Evolutionary conservation across 75 land plant genomes (phyloP).

Genomic region (Sequoiadendron giganteum): DNA sequence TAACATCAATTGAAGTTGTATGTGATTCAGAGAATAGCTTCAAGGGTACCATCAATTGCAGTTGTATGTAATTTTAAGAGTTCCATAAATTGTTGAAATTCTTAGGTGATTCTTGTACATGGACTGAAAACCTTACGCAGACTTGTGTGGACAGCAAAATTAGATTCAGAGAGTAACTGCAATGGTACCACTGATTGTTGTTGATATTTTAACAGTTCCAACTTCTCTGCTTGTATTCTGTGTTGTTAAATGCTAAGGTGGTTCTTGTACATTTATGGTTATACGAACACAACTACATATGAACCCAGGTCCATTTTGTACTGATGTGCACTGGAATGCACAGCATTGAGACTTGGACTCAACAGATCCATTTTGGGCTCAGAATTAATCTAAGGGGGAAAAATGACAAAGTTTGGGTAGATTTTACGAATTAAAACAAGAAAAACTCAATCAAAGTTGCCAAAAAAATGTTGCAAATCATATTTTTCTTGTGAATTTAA

Average conservation of each 20-base stretch:
- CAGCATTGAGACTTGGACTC: neutral
- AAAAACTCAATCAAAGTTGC: neutral
- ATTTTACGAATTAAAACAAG: neutral
- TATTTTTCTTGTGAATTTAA: neutral
- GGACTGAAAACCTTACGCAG: neutral
- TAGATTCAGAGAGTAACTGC: too few relatives aligned
- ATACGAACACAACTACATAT: too few relatives aligned
- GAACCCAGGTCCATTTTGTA: neutral
- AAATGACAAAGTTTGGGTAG: neutral
- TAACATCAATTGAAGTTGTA: too few relatives aligned
- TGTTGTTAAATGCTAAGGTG: neutral
- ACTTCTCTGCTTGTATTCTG: neutral
- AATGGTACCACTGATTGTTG: too few relatives aligned
- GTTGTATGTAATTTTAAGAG: neutral
- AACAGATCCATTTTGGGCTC: neutral
- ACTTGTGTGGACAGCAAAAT: too few relatives aligned
- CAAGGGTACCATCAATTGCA: neutral
- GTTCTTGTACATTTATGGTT: neutral
- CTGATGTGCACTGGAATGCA: neutral
- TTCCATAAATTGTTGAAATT: too few relatives aligned
- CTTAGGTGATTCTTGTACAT: too few relatives aligned
- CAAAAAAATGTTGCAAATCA: neutral
- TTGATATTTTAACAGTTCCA: neutral
- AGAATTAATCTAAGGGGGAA: neutral
- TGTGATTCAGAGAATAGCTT: neutral